Evolutionary conservation across 2,329 filamentous ascomycete genomes (phyloP).

Genomic region (Beauveria sp.): DNA sequence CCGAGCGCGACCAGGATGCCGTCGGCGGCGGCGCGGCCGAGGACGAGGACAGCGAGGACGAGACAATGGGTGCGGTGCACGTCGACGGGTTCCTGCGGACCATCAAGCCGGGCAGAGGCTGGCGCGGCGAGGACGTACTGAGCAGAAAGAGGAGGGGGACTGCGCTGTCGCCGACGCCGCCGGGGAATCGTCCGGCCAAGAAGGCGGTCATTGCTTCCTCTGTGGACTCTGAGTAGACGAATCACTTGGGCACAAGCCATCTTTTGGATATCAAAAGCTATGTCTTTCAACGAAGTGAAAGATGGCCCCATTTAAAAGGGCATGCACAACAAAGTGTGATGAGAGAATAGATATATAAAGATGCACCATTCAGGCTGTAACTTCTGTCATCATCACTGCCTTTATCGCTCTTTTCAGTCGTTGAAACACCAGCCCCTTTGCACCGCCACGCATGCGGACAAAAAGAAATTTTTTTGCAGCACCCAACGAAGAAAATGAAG

Average conservation of each 20-base stretch:
- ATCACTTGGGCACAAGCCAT: background rate
- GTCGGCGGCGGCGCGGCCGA: background rate
- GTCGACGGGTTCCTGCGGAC: constrained; percentile 59
- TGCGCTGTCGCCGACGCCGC: background rate
- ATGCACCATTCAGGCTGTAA: too few relatives aligned
- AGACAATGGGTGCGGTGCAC: constrained; percentile 56
- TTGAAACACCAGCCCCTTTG: too few relatives aligned
- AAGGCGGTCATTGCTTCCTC: background rate
- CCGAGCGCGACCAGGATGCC: constrained; percentile 25
- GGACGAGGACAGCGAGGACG: constrained; percentile 36
- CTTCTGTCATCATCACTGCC: too few relatives aligned
- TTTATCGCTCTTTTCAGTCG: too few relatives aligned
- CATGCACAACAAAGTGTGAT: background rate
- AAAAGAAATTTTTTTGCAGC: too few relatives aligned
- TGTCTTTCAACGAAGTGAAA: background rate
- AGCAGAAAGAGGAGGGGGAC: constrained; percentile 20
- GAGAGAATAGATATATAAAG: too few relatives aligned
- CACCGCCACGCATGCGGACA: background rate
- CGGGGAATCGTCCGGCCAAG: background rate
- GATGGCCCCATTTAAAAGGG: background rate
- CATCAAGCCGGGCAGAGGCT: constrained; percentile 41
- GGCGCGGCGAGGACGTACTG: constrained; percentile 32
- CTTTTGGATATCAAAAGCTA: background rate
- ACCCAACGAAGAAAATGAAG: background rate
- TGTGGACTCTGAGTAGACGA: background rate